Percentiles rank a stretch among this genome's conserved stretches.
phyloP scores from a whole-genome alignment of 1,139 yeast species.

The Lodderomyces orthopsilosis region DNA sequence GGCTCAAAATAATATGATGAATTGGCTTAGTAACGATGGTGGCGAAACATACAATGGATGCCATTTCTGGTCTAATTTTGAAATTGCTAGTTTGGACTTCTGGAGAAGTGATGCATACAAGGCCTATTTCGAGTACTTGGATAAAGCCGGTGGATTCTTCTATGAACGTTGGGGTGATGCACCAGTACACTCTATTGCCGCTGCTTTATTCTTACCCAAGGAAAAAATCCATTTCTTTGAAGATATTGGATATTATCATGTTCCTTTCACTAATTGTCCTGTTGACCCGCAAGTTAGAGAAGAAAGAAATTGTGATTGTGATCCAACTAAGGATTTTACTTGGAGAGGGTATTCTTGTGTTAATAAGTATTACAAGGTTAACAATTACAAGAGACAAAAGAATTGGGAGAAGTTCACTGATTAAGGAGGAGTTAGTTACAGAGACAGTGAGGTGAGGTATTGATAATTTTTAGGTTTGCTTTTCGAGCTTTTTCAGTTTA shows the following conservation, averaged over 20 bases:
- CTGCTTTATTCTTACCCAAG: constrained; percentile 66
- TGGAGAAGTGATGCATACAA: constrained; percentile 73
- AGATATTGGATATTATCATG: constrained; percentile 81
- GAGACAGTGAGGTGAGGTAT: too few species aligned
- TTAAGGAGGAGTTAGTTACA: constrained; percentile 9
- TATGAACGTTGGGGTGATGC: constrained; percentile 96
- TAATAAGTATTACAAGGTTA: constrained; percentile 62
- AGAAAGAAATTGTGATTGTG: constrained; percentile 64
- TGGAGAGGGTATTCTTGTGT: constrained; percentile 89
- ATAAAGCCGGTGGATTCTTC: constrained; percentile 80
- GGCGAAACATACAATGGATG: constrained; percentile 73
- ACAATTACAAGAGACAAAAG: constrained; percentile 61
- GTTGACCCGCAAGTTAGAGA: constrained; percentile 52
- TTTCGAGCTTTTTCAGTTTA: too few species aligned
- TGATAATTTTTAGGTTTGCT: not conserved
- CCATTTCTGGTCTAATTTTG: constrained; percentile 89
- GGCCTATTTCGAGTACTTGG: constrained; percentile 67
- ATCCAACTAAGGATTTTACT: constrained; percentile 74
- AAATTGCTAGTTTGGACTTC: constrained; percentile 68
- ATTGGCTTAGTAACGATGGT: constrained; percentile 67
- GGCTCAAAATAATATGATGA: constrained; percentile 64
- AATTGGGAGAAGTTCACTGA: constrained; percentile 68
- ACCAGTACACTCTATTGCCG: constrained; percentile 86
- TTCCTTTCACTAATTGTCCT: constrained; percentile 77
- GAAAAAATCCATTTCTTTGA: constrained; percentile 73